Conservation (phyloP, 257 asterid genomes). For the Solanum commersonii region DNA sequence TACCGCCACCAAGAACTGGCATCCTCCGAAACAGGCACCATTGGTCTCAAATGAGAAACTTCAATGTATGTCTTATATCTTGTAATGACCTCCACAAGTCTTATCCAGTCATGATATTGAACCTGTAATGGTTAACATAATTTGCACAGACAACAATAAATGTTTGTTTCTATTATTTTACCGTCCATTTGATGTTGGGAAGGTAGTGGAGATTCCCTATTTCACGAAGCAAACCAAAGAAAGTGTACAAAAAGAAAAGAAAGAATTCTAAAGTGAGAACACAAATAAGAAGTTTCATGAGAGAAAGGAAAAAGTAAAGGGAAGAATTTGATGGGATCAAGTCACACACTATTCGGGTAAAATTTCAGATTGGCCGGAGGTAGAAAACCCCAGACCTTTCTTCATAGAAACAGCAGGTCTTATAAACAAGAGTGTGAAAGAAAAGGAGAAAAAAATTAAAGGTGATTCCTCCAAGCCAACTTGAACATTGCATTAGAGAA, state of each 20-base stretch:
- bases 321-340: background rate
- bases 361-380: background rate
- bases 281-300: background rate
- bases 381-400: background rate
- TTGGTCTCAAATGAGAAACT: slow-evolving; percentile 83
- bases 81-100: slow-evolving; percentile 92
- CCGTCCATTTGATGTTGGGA: background rate
- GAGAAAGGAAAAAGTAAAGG: background rate
- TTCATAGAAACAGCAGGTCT: background rate
- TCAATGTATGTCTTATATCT: slow-evolving; percentile 67
- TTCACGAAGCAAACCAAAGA: background rate
- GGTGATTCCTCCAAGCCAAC: background rate
- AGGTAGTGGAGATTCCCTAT: background rate
- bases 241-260: slow-evolving; percentile 5
- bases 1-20: slow-evolving; percentile 87
- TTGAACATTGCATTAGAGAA: background rate
- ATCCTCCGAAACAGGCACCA: slow-evolving; percentile 53
- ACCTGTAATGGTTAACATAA: slow-evolving; percentile 39
- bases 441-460: background rate
- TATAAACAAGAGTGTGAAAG: background rate
- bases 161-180: background rate
- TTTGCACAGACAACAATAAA: background rate
- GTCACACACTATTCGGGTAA: background rate
- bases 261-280: background rate
- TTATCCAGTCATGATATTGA: slow-evolving; percentile 98